These are phyloP conservation scores for Sporisorium scitamineum DNA, from an alignment of 1,284 basidiomycete genomes.

Conservation along the genomic window DNA sequence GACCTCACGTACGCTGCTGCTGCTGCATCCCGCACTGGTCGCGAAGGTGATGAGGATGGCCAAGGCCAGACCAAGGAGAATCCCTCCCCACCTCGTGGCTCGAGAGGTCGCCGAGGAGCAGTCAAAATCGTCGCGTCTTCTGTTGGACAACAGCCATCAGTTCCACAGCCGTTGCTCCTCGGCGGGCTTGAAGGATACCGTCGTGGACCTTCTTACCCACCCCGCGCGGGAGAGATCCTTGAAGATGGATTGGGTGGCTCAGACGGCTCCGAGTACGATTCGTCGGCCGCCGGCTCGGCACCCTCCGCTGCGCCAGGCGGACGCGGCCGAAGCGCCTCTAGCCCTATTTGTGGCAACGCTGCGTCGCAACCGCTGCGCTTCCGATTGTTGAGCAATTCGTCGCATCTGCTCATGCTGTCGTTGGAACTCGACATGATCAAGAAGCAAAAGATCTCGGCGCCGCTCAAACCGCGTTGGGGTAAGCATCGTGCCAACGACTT, in stretches of 20 bases:
- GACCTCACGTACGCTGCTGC: slow-evolving; percentile 49
- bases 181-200: slow-evolving; percentile 24
- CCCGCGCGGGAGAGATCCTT: slow-evolving; percentile 36
- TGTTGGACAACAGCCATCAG: slow-evolving; percentile 20
- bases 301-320: background rate
- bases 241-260: slow-evolving; percentile 8
- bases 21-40: slow-evolving; percentile 8
- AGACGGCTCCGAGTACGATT: slow-evolving; percentile 5
- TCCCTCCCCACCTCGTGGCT: slow-evolving; percentile 36
- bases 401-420: slow-evolving; percentile 67
- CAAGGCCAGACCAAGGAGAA: slow-evolving; percentile 6
- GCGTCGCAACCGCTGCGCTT: slow-evolving; percentile 36
- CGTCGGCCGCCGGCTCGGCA: background rate
- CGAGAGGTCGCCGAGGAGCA: slow-evolving; percentile 48
- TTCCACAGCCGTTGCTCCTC: slow-evolving; percentile 23
- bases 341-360: slow-evolving; percentile 5
- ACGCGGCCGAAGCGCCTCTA: slow-evolving; percentile 20
- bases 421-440: slow-evolving; percentile 68
- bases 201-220: slow-evolving; percentile 46
- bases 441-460: slow-evolving; percentile 65
- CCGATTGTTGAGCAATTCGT: slow-evolving; percentile 62
- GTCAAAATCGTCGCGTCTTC: slow-evolving; percentile 55
- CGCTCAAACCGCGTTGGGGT: slow-evolving; percentile 66
- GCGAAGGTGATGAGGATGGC: slow-evolving; percentile 5
- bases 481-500: slow-evolving; percentile 61